Conservation (phyloP, 164 flowering plant genomes). For the Stephania cephalantha region DNA sequence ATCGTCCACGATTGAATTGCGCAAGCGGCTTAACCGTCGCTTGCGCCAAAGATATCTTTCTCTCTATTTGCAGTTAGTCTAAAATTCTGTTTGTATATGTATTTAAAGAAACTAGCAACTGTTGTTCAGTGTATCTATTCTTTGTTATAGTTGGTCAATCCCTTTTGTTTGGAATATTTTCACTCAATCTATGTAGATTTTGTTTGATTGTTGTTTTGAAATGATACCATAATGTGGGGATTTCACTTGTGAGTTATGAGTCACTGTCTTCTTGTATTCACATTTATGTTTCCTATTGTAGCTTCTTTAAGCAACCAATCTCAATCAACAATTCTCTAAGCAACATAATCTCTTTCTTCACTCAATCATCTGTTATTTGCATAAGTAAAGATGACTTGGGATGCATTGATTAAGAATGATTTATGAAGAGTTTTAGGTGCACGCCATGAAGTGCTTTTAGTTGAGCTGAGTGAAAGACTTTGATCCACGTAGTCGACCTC, state of each 20-base stretch:
- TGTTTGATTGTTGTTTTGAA: not conserved
- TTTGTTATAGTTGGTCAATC: slow-evolving; percentile 9
- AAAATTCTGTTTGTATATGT: slow-evolving; percentile 14
- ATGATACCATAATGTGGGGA: too few relatives aligned
- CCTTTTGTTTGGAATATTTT: slow-evolving; percentile 1
- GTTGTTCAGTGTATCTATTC: slow-evolving; percentile 15
- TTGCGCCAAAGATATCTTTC: slow-evolving; percentile 2
- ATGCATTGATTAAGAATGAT: too few relatives aligned
- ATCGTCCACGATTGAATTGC: not conserved
- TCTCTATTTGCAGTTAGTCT: not conserved
- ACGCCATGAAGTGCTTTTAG: not conserved
- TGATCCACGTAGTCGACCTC: too few relatives aligned
- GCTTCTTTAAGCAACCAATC: too few relatives aligned
- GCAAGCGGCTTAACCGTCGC: not conserved
- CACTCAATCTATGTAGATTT: not conserved
- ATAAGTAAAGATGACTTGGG: too few relatives aligned
- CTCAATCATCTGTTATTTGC: too few relatives aligned
- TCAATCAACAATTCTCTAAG: too few relatives aligned
- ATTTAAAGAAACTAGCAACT: slow-evolving; percentile 4
- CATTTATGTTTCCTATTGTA: too few relatives aligned
- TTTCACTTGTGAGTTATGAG: too few relatives aligned
- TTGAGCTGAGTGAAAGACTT: not conserved
- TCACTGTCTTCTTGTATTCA: too few relatives aligned
- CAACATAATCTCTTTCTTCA: too few relatives aligned
- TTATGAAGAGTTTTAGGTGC: too few relatives aligned